Base-by-base conservation (phyloP, 352 stramenopile species). In the Globisporangium irregulare region DNA sequence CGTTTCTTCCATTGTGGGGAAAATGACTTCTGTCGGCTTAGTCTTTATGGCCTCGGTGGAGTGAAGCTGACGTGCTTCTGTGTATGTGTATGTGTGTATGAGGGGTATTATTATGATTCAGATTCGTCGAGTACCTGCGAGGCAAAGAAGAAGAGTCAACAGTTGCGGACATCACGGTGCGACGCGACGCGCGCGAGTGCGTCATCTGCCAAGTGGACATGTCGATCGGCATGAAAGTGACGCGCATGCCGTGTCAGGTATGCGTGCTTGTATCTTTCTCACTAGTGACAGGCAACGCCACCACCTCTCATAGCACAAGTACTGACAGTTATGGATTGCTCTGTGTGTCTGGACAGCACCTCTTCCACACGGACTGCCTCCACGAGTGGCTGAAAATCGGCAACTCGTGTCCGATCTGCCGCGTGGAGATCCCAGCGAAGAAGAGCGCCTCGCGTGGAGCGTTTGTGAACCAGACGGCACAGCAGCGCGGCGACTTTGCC, bases 151-250 rank as follows among this genome's bases (percentile, higher is more conserved):
- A 73, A 22, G 67, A 79, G 15, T 24, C 24, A 1, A 64, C 69
- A 3, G 70, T 66, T 4, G 81, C 80, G 4, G 74, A 88, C 41
- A 82, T 94, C 29, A 70, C 75, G 18, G 84, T 91, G 24, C 81
- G 81, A 10, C 88, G 89, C 34, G 73, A 94, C 60, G 84, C 78
- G 25, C 84, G 83, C 32, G 86, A 94, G 63, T 94, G 86, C 61
- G 86, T 92, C 12, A 91, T 94, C 55, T 94, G 86, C 70, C 86
- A 94, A 72, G 81, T 90, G 27, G 84, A 92, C 12, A 84, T 92
- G 73, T 73, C 77, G 12, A 86, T 92, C 59, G 86, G 86, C 10
- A 86, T 80, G 74, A 75, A 79, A 38, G 79, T 92, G 53, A 92
- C 82, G 18, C 76, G 80, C 15, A 91, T 91, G 82, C 82, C 82